phyloP scores from a whole-genome alignment of 1,139 yeast genomes.

The Trichomonascaceae sp. region DNA sequence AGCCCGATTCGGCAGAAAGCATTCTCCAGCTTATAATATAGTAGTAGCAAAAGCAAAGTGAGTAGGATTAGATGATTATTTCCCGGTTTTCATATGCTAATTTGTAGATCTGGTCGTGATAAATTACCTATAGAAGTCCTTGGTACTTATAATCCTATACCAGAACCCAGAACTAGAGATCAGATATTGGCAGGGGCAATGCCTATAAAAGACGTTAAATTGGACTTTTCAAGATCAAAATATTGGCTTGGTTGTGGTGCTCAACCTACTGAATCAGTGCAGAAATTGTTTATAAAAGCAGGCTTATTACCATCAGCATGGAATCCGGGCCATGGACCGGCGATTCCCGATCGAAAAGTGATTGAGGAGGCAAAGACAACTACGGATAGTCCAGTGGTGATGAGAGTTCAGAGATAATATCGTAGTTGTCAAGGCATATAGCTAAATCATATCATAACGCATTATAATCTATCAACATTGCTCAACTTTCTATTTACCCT shows the following conservation, averaged over 20 bases:
- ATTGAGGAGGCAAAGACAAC: constrained; percentile 11
- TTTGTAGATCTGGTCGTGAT: constrained; percentile 56
- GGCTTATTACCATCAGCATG: constrained; percentile 60
- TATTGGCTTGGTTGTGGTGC: constrained; percentile 99
- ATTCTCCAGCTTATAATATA: constrained; percentile 83
- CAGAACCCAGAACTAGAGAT: constrained; percentile 61
- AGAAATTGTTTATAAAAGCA: constrained; percentile 63
- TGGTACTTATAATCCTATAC: constrained; percentile 87
- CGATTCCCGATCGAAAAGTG: constrained; percentile 17
- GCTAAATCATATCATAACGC: too few species aligned
- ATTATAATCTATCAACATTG: too few species aligned
- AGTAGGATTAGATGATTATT: constrained; percentile 8
- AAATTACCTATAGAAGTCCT: constrained; percentile 88
- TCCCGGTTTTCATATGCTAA: background rate
- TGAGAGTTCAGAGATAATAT: background rate
- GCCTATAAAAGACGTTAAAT: constrained; percentile 70
- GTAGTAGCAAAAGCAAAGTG: constrained; percentile 70
- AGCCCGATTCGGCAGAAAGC: constrained; percentile 87
- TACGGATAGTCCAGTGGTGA: background rate
- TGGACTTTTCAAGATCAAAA: constrained; percentile 87
- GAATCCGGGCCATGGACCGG: constrained; percentile 36
- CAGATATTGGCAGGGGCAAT: constrained; percentile 47
- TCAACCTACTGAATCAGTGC: constrained; percentile 81
- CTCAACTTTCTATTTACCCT: background rate
- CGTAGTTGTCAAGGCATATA: too few species aligned